Base-by-base conservation (phyloP, 2,329 filamentous ascomycete genomes). In the Scytalidium sp. region DNA sequence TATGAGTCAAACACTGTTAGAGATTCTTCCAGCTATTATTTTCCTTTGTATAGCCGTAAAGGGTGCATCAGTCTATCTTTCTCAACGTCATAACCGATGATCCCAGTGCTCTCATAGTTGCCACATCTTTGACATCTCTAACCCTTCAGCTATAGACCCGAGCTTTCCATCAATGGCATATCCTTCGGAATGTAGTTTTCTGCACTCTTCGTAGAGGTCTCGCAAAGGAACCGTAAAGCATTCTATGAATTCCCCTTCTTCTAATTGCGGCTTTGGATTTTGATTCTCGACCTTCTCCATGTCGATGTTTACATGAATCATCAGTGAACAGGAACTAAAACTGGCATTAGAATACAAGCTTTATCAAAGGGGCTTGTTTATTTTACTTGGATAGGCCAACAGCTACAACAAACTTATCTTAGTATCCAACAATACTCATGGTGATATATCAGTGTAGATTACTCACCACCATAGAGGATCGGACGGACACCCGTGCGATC, bases 171-270 rank as follows among this genome's bases (percentile, higher is more conserved):
- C 89, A 57, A 94, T 88, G 1, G 86, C 88, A 66, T 81, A 91
- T 0, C 89, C 89, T 55, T 90, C 73, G 2, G 71, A 70, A 62
- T 91, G 87, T 1, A 91, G 72, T 55, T 67, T 77, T 64, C 82
- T 81, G 63, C 84, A 84, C 62, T 87, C 83, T 0, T 75, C 75
- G 72, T 85, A 90, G 36, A 93, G 67, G 13, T 77, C 72, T 19
- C 68, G 71, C 41, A 93, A 63, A 5, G 83, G 84, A 7, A 90
- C 75, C 8, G 79, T 81, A 60, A 93, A 92, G 27, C 85, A 84
- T 65, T 92, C 87, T 61, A 93, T 92, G 63, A 91, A 92, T 69
- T 93, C 88, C 55, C 83, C 85, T 21, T 91, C 88, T 64, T 93
- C 88, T 6, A 92, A 74, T 62, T 87, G 72, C 0, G 88, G 84